These are phyloP conservation scores for Fomitiporia mediterranea DNA, from an alignment of 1,284 basidiomycete species.

Conservation along the genomic window DNA sequence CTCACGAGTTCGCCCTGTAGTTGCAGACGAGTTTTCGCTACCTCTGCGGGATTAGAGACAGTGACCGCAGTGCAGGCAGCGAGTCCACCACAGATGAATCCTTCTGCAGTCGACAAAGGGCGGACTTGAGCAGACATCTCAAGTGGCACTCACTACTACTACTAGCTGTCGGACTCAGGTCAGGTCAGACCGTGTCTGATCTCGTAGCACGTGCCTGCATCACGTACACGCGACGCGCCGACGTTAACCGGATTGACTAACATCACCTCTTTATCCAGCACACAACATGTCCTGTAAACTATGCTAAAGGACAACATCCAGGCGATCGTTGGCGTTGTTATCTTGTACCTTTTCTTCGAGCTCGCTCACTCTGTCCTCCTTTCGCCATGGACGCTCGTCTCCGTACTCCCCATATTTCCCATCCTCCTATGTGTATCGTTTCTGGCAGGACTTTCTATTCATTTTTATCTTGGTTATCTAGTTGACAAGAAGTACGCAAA, in stretches of 20 bases:
- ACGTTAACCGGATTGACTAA: not conserved
- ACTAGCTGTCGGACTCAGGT: too few relatives aligned
- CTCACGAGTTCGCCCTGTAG: constrained; percentile 90
- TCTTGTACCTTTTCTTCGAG: constrained; percentile 52
- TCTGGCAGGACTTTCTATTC: constrained; percentile 46
- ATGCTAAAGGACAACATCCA: constrained; percentile 35
- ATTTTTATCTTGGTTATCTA: constrained; percentile 51
- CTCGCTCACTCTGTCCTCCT: constrained; percentile 48
- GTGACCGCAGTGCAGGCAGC: constrained; percentile 88
- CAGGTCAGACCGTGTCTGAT: too few relatives aligned
- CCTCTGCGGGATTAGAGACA: constrained; percentile 83
- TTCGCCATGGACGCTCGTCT: constrained; percentile 59
- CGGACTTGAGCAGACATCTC: constrained; percentile 7
- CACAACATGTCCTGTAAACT: constrained; percentile 4
- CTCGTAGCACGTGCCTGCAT: not conserved
- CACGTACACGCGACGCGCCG: not conserved
- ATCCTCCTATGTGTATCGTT: constrained; percentile 47
- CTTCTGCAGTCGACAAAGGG: constrained; percentile 60
- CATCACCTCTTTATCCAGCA: not conserved
- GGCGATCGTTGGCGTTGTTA: constrained; percentile 47
- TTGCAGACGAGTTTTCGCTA: constrained; percentile 91
- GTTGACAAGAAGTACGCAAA: constrained; percentile 39
- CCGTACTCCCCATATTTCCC: constrained; percentile 62
- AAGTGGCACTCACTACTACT: too few relatives aligned
- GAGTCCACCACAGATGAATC: constrained; percentile 81